A percentile compares a stretch with the other conserved stretches of the same genome.
phyloP scores from a whole-genome alignment of 2,329 filamentous ascomycete species.

The Fusarium pseudoanthophilum region DNA sequence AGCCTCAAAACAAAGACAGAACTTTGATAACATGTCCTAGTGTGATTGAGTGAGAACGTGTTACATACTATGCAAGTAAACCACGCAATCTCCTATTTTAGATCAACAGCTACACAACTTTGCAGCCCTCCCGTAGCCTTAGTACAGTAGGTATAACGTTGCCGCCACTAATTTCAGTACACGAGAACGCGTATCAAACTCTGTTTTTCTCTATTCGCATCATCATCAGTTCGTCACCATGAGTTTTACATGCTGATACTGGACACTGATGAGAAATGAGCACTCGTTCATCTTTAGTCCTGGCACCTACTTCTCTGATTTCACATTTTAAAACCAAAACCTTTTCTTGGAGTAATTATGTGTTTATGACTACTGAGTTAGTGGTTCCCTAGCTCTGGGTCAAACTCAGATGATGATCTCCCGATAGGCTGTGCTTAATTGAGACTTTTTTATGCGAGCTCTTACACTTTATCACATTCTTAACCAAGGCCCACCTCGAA shows the following conservation, averaged over 20 bases:
- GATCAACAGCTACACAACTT: slow-evolving; percentile 6
- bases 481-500: slow-evolving; percentile 3
- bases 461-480: slow-evolving; percentile 13
- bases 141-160: slow-evolving; percentile 15
- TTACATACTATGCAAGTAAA: slow-evolving; percentile 1
- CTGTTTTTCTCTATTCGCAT: slow-evolving; percentile 4
- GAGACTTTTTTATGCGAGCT: slow-evolving; percentile 22
- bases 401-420: not conserved
- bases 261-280: not conserved
- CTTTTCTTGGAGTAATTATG: not conserved
- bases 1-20: not conserved
- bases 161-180: slow-evolving; percentile 22
- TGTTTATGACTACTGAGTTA: not conserved
- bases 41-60: not conserved
- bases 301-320: not conserved
- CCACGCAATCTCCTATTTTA: slow-evolving; percentile 18
- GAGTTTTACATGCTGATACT: not conserved
- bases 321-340: not conserved
- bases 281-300: not conserved
- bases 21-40: not conserved
- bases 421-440: slow-evolving; percentile 3
- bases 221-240: slow-evolving; percentile 31
- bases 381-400: not conserved
- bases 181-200: slow-evolving; percentile 17
- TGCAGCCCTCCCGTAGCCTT: slow-evolving; percentile 18